Percentiles rank a stretch among this genome's conserved stretches.
Conservation (phyloP, 169 alveolate species). For the Perkinsus olseni region DNA sequence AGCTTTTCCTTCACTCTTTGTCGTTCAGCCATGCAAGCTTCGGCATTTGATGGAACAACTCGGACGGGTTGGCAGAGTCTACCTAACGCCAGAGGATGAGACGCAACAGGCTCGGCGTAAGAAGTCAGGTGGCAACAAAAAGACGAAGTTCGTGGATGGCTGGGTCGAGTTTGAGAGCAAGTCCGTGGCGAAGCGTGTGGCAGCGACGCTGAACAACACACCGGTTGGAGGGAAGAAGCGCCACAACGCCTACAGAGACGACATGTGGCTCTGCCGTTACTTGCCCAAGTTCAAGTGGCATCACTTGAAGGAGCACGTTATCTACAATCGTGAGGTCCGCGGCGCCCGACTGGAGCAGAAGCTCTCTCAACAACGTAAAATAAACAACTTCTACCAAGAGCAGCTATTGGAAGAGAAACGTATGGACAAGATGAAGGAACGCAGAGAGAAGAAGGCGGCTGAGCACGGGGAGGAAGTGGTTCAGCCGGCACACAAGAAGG, state of each 20-base stretch:
- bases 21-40: conserved; percentile 33
- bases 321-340: conserved; percentile 56
- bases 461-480: neutral
- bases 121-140: conserved; percentile 42
- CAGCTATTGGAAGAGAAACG: conserved; percentile 15
- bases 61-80: conserved; percentile 54
- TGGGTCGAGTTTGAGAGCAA: conserved; percentile 74
- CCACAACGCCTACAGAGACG: conserved; percentile 63
- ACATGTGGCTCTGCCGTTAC: conserved; percentile 57
- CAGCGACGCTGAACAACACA: conserved; percentile 56
- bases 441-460: conserved; percentile 1
- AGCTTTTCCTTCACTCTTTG: neutral
- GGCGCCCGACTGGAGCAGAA: conserved; percentile 49
- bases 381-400: conserved; percentile 46
- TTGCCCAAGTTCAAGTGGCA: conserved; percentile 73
- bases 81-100: conserved; percentile 48
- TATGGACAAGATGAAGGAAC: conserved; percentile 33
- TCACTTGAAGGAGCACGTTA: conserved; percentile 57
- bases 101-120: conserved; percentile 36
- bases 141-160: conserved; percentile 57
- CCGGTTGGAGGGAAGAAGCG: conserved; percentile 72
- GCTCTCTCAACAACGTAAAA: conserved; percentile 47
- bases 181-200: conserved; percentile 61
- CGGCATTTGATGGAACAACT: conserved; percentile 46
- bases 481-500: neutral